Evolutionary conservation across 208 protist species (phyloP), one percentile per base, ranked within the genome.

Genomic region (Naegleria gruberi): DNA sequence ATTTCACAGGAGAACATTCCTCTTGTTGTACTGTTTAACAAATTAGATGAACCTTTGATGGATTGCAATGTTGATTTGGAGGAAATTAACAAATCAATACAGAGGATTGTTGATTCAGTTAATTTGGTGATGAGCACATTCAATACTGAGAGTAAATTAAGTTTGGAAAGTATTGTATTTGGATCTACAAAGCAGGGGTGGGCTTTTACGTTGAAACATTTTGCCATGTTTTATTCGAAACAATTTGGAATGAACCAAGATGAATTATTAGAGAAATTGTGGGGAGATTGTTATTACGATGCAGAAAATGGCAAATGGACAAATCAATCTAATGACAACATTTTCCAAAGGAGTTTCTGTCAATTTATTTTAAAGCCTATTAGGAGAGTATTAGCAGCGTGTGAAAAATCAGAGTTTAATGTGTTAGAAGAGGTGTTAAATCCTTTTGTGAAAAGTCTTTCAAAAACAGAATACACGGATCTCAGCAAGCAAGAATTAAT

Each of bases 11-110:
- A 99, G 95, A 96, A 98, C 92, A 99, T 99, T 92, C 95, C 96
- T 91, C 99, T 98, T 81, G 97, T 99, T 37, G 94, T 99, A 65
- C 98, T 99, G 92, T 93, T 99, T 90, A 99, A 99, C 98, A 99
- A 99, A 95, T 92, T 99, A 45, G 98, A 99, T 94, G 96, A 98
- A 93, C 96, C 95, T 89, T 91, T 99, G 45, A 92, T 98, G 45
- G 98, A 99, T 94, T 94, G 98, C 4, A 94, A 99, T 93, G 92
- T 97, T 30, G 93, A 96, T 90, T 93, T 93, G 90, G 97, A 98
- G 90, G 92, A 93, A 40, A 55, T 90, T 85, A 95, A 95, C 93
- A 87, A 94, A 86, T 93, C 89, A 83, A 98, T 99, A 94, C 47
- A 89, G 83, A 93, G 95, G 89, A 94, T 94, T 44, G 95, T 99